Evolutionary conservation across 306 rosid species (phyloP), one percentile per base, ranked within the genome.

Genomic region (Pterocarpus macrocarpus): DNA sequence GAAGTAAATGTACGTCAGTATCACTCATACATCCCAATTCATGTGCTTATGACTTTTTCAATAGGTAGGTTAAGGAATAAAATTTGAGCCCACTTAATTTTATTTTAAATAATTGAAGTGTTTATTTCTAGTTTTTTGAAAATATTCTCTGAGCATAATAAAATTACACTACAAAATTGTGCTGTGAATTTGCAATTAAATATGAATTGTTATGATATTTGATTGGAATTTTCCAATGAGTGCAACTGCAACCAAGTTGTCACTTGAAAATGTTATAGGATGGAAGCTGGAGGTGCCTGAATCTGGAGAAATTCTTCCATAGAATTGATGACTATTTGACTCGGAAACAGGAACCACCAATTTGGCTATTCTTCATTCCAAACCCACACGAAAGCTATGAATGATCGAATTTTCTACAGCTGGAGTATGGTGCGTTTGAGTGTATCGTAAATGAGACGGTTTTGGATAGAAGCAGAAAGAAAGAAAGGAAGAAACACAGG

Each of bases 341-440:
- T 35, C 4, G 33, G 15, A 79, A 33, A 35, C 8, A 32, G 32
- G 80, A 74, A 43, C 22, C 70, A 55, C 41, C 50, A 75, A 43
- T 44, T 32, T 28, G 59, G 59, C 15, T 16, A 30, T 15, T 73
- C 41, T 73, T 5, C 34, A 76, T 33, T 35, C 64, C 64, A 76
- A 64, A 64, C 7, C 73, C 53, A 49, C 73, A 36, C 55, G 50
- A 64, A 64, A 76, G 7, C 35, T 0, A 43, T 45, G 2, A 36
- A 64, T 36, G 53, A 32, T 39, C 63, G 2, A 65, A 47, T 15
- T 49, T 52, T 74, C 79, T 32, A 75, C 70, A 59, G 57, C 43
- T 75, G 80, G 49, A 52, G 13, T 13, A 41, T 35, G 81, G 17
- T 56, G 67, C 14, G 12, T 56, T 65, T 52, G 56, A 50, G 38